These are phyloP conservation scores for Capsaspora owczarzaki DNA, from an alignment of 78 protist species.

Conservation along the genomic window DNA sequence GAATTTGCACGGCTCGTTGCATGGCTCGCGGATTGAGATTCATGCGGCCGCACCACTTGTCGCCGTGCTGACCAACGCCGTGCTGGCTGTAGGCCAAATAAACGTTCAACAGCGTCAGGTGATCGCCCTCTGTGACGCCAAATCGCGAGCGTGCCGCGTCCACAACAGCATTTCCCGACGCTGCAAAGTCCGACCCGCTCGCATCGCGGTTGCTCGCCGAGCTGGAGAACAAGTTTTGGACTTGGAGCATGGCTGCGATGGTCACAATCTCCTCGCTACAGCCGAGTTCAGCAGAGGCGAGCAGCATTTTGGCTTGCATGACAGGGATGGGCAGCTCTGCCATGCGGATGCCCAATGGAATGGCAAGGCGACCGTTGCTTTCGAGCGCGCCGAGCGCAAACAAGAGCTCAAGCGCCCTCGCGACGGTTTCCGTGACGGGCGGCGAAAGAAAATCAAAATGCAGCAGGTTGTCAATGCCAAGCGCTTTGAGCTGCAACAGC, in stretches of 20 bases:
- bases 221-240: too few species aligned
- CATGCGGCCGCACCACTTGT: conserved; percentile 3
- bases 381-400: conserved; percentile 78
- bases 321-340: conserved; percentile 78
- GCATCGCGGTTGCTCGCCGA: too few species aligned
- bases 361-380: conserved; percentile 37
- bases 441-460: conserved; percentile 77
- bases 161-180: neutral
- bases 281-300: conserved; percentile 48
- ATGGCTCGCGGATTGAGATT: conserved; percentile 19
- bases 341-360: conserved; percentile 63
- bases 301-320: conserved; percentile 23
- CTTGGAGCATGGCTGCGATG: conserved; percentile 64
- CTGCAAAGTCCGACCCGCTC: conserved; percentile 2
- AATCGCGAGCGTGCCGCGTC: conserved; percentile 1
- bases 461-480: conserved; percentile 74
- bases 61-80: neutral
- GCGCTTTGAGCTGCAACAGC: conserved; percentile 61
- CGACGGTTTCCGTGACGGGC: conserved; percentile 53
- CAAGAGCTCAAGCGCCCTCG: conserved; percentile 41
- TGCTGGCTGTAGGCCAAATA: neutral
- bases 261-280: conserved; percentile 55
- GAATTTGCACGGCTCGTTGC: conserved; percentile 23
- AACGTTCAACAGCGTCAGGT: conserved; percentile 66
- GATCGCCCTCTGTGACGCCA: conserved; percentile 64